Evolutionary conservation across 2,329 filamentous ascomycete species (phyloP), one percentile per base, ranked within the genome.

Genomic region (Aureobasidium sp.): DNA sequence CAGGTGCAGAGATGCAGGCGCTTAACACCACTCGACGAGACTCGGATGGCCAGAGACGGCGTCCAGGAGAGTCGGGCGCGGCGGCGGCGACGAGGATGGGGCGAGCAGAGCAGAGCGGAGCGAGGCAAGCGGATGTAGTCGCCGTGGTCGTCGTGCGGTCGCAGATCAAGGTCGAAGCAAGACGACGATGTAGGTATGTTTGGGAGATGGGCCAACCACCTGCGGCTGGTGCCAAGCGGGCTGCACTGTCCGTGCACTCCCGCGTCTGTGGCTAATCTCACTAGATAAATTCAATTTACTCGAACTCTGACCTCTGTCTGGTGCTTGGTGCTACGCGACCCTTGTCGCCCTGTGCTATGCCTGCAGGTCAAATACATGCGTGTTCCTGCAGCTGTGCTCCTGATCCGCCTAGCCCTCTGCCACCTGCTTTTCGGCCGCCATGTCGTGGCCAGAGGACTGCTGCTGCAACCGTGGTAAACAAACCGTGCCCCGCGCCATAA

Each of bases 121-220:
- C 55, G 42, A 58, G 27, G 42, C 55, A 48, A 58, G 55, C 55
- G 42, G 31, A 37, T 29, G 27, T 9, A 48, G 7, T 58, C 55
- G 55, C 53, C 53, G 53, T 57, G 41, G 53, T 57, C 53, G 55
- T 58, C 55, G 55, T 48, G 42, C 53, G 42, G 39, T 57, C 53
- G 39, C 53, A 57, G 55, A 58, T 58, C 42, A 42, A 58, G 55
- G 55, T 58, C 55, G 42, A 37, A 58, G 42, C 37, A 22, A n/a
- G 55, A 39, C 25, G 42, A 45, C 41, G 8, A 48, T 17, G 45
- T 15, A 27, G 31, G 51, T 42, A 55, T 55, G 51, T 55, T 55
- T 55, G 55, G 55, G 37, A 44, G 53, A 57, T 56, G 53, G 31
- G 31, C 31, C 31, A 34, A 34, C 31, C 31, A 34, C 31, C 31